These are phyloP conservation scores for Neonectria sp. DNA, from an alignment of 2,329 filamentous ascomycete species.

Conservation along the genomic window DNA sequence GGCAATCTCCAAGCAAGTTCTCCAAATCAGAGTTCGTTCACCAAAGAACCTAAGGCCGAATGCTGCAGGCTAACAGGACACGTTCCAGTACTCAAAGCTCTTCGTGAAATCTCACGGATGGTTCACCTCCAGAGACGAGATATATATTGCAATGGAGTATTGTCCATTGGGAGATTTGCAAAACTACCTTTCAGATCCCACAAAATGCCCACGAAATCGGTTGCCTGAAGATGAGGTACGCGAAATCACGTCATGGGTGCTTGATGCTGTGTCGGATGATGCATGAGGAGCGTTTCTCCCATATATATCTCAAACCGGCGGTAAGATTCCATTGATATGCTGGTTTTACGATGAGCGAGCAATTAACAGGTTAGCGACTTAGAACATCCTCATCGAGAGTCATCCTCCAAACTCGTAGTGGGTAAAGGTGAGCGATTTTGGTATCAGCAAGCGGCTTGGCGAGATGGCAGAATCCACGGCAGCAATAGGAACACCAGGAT, in stretches of 20 bases:
- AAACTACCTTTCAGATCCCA: neutral
- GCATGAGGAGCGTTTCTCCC: conserved; percentile 1
- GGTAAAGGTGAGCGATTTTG: neutral
- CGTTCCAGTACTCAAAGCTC: neutral
- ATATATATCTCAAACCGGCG: conserved; percentile 4
- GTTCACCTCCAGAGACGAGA: neutral
- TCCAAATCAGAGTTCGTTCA: neutral
- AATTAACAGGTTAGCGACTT: neutral
- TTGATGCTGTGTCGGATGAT: neutral
- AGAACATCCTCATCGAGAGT: conserved; percentile 6
- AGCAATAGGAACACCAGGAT: neutral
- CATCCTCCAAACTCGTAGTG: neutral
- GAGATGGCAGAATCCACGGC: neutral
- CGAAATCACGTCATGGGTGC: neutral
- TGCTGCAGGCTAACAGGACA: neutral
- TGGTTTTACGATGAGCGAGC: neutral
- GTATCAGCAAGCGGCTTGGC: neutral
- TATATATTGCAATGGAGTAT: conserved; percentile 8
- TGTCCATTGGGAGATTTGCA: neutral
- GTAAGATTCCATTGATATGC: neutral
- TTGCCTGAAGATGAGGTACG: neutral
- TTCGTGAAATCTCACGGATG: conserved; percentile 5
- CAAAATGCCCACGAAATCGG: neutral
- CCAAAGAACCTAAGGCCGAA: no score
- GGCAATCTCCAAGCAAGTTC: neutral